phyloP scores from a whole-genome alignment of 495 filamentous ascomycete species.

The Lophiostoma macrostomum region DNA sequence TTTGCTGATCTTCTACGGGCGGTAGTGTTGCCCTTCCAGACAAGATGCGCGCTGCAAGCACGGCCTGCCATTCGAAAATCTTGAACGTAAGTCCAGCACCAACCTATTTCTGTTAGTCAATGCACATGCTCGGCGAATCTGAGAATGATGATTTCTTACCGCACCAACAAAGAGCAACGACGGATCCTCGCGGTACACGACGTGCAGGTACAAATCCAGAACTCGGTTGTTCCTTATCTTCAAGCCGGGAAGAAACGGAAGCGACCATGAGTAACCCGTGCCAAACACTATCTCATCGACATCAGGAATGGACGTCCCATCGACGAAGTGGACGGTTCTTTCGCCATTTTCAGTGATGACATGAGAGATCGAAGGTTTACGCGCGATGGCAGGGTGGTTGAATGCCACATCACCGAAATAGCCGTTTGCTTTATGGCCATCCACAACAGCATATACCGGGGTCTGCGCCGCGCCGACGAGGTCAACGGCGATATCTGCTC shows the following conservation, averaged over 20 bases:
- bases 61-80: conserved; percentile 61
- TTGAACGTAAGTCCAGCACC: conserved; percentile 58
- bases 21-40: conserved; percentile 45
- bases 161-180: conserved; percentile 11
- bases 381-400: conserved; percentile 9
- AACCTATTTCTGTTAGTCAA: conserved; percentile 36
- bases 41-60: conserved; percentile 53
- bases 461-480: not conserved
- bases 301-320: conserved; percentile 10
- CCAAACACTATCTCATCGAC: conserved; percentile 25
- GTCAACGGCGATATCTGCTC: conserved; percentile 14
- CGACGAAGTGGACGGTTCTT: conserved; percentile 16
- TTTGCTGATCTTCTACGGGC: conserved; percentile 40
- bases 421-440: conserved; percentile 4
- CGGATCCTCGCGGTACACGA: conserved; percentile 8
- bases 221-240: conserved; percentile 10
- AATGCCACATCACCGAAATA: conserved; percentile 12
- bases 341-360: not conserved
- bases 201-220: conserved; percentile 15
- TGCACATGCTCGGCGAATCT: not conserved
- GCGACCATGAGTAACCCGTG: conserved; percentile 24
- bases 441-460: conserved; percentile 6
- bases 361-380: conserved; percentile 7
- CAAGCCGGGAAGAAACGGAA: conserved; percentile 13
- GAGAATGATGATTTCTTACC: not conserved